Percentiles rank a stretch among this genome's conserved stretches.
Evolutionary conservation across 805 yeast species (phyloP).

Genomic region (Kockiozyma suomiensis): DNA sequence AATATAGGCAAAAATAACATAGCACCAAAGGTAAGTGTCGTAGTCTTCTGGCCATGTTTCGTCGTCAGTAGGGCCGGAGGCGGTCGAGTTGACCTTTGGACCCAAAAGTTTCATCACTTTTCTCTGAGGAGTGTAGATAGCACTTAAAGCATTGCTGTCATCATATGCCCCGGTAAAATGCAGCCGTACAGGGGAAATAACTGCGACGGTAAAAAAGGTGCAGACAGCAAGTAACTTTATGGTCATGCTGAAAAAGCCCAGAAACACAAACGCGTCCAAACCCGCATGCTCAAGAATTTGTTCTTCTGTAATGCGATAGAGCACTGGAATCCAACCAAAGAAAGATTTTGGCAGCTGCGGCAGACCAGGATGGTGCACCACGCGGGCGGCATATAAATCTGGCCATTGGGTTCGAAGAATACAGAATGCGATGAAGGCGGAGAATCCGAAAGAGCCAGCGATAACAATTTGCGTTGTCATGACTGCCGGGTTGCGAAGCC

Average conservation of each 20-base stretch:
- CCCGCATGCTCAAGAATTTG: slow-evolving; percentile 90
- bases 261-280: slow-evolving; percentile 87
- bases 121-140: not conserved
- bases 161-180: slow-evolving; percentile 81
- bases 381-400: slow-evolving; percentile 80
- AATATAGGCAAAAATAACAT: slow-evolving; percentile 81
- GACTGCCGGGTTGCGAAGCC: slow-evolving; percentile 50
- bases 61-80: not conserved
- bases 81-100: not conserved
- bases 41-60: slow-evolving; percentile 46
- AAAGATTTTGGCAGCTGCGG: slow-evolving; percentile 64
- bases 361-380: slow-evolving; percentile 54
- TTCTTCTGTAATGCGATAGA: slow-evolving; percentile 66
- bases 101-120: not conserved
- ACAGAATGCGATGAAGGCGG: slow-evolving; percentile 71
- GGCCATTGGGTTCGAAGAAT: slow-evolving; percentile 73
- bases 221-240: slow-evolving; percentile 67
- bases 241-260: slow-evolving; percentile 88
- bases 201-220: slow-evolving; percentile 66
- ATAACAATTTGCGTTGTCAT: slow-evolving; percentile 76
- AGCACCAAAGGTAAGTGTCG: slow-evolving; percentile 75
- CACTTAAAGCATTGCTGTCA: slow-evolving; percentile 8
- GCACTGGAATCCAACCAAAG: slow-evolving; percentile 79
- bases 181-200: slow-evolving; percentile 84
- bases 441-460: slow-evolving; percentile 66